Conservation (phyloP, 306 rosid species). For the Arachis hypogaea region DNA sequence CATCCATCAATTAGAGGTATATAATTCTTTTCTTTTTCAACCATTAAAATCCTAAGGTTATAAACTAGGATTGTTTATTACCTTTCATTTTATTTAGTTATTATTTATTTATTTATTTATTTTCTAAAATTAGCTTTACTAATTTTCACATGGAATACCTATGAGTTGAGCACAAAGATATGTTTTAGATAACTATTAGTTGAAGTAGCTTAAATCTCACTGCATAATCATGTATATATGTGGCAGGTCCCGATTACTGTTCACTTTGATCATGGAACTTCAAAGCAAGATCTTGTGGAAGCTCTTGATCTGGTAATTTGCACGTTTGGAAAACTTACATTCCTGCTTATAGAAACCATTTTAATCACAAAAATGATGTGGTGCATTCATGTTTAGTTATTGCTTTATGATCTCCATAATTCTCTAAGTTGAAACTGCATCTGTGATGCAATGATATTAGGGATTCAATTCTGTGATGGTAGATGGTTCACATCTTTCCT, state of each 20-base stretch:
- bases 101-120: too few species aligned
- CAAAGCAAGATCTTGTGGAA: conserved; percentile 78
- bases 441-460: conserved; percentile 50
- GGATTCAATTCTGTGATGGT: conserved; percentile 92
- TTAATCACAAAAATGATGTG: conserved; percentile 33
- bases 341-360: conserved; percentile 14
- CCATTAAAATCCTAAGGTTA: too few species aligned
- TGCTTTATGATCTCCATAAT: conserved; percentile 29
- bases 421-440: conserved; percentile 21
- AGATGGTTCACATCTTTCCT: conserved; percentile 93
- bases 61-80: too few species aligned
- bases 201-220: conserved; percentile 30
- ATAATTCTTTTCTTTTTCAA: too few species aligned
- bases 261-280: conserved; percentile 96
- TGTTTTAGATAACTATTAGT: conserved; percentile 12
- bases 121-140: too few species aligned
- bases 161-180: conserved; percentile 7
- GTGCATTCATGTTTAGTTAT: conserved; percentile 20
- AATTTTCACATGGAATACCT: conserved; percentile 8
- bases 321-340: conserved; percentile 16
- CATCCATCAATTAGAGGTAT: too few species aligned
- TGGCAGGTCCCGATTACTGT: conserved; percentile 86
- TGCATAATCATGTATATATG: conserved; percentile 31
- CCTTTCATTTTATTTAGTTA: too few species aligned
- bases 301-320: conserved; percentile 80